A percentile compares a stretch with the other conserved stretches of the same genome.
phyloP scores from a whole-genome alignment of 805 yeast species.

The Yamadazyma sp. region DNA sequence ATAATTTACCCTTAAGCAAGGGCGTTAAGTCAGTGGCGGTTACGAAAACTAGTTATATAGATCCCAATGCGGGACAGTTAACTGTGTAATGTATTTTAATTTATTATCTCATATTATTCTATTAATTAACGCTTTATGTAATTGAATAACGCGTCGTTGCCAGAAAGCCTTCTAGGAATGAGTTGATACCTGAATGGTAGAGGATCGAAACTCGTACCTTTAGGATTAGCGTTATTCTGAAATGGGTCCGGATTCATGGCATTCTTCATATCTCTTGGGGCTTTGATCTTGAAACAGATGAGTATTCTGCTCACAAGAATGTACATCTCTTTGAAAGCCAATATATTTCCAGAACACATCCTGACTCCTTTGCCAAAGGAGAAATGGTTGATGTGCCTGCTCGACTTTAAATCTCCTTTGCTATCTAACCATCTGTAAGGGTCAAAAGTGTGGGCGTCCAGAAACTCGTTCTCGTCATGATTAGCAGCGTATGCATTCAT shows the following conservation, averaged over 20 bases:
- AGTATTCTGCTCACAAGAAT: constrained; percentile 53
- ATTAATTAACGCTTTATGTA: constrained; percentile 7
- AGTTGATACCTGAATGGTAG: constrained; percentile 32
- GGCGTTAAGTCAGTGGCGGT: constrained; percentile 59
- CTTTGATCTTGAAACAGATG: constrained; percentile 48
- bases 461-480: constrained; percentile 51
- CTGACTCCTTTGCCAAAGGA: constrained; percentile 72
- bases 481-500: constrained; percentile 74
- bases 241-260: constrained; percentile 53
- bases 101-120: too few relatives aligned
- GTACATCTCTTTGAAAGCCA: constrained; percentile 68
- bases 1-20: constrained; percentile 62
- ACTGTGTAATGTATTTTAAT: constrained; percentile 2
- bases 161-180: constrained; percentile 21
- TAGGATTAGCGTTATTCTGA: constrained; percentile 49
- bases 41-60: constrained; percentile 55
- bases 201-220: constrained; percentile 66
- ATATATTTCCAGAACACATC: constrained; percentile 66
- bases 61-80: constrained; percentile 39
- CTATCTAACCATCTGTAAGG: constrained; percentile 55
- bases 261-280: constrained; percentile 31
- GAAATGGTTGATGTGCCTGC: constrained; percentile 37
- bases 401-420: constrained; percentile 3
- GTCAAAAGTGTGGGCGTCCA: constrained; percentile 44
- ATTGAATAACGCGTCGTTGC: constrained; percentile 22